A percentile compares a stretch with the other conserved stretches of the same genome.
These are phyloP conservation scores for Eucalyptus pauciflora DNA, from an alignment of 345 rosid genomes.

Conservation along the genomic window DNA sequence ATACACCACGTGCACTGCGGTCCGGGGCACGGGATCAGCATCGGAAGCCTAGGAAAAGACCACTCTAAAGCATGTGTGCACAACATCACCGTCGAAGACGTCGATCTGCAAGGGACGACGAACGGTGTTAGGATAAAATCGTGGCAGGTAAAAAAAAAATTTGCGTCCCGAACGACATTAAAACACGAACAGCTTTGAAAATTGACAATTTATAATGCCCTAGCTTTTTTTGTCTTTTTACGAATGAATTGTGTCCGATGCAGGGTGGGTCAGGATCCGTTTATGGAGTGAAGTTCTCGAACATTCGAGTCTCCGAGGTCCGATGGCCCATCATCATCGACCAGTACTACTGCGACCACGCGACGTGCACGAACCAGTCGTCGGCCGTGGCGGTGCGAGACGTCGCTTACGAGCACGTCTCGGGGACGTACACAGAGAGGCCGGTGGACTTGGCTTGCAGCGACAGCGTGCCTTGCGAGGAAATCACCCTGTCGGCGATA, in stretches of 20 bases:
- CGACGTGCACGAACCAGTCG: constrained; percentile 12
- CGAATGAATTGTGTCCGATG: background rate
- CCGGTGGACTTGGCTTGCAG: constrained; percentile 19
- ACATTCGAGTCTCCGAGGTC: constrained; percentile 14
- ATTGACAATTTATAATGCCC: background rate
- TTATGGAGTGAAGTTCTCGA: constrained; percentile 3
- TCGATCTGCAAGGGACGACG: constrained; percentile 4
- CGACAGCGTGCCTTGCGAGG: constrained; percentile 19
- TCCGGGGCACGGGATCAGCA: constrained; percentile 32
- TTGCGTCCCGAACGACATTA: background rate
- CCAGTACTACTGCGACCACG: constrained; percentile 11
- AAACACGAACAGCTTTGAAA: background rate
- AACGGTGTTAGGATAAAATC: constrained; percentile 26
- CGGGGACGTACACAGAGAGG: constrained; percentile 17
- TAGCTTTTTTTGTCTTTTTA: background rate
- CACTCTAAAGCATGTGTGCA: constrained; percentile 21
- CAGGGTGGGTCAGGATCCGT: constrained; percentile 20
- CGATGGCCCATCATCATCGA: constrained; percentile 19
- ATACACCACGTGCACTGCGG: constrained; percentile 19
- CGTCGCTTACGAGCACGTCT: constrained; percentile 5
- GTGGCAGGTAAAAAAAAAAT: constrained; percentile 3
- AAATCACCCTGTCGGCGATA: background rate
- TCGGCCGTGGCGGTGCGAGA: constrained; percentile 12
- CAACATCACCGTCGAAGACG: constrained; percentile 9
- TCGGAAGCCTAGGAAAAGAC: constrained; percentile 19